Evolutionary conservation across 805 yeast genomes (phyloP), one percentile per base, ranked within the genome.

Genomic region (Yamadazyma nakazawae): DNA sequence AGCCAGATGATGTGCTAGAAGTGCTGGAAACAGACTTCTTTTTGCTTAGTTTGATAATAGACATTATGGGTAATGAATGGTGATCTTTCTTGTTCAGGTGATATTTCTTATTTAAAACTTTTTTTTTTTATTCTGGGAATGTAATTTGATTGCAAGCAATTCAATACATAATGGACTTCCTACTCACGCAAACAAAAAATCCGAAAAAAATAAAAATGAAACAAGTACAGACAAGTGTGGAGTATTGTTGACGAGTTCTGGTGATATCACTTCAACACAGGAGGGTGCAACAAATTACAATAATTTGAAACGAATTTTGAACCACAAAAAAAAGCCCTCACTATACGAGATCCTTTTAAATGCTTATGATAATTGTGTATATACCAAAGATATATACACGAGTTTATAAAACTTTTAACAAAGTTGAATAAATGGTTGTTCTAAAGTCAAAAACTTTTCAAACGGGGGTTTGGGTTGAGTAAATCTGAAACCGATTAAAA

Each of bases 21-120:
- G 65, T 52, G 21, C 64, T 55, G 21, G 63, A 57, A 14, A 53
- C 43, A 14, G 70, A 57, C 42, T 56, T 49, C 45, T 61, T 63
- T 49, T 59, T 63, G 47, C 52, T 57, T 46, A 56, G 52, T 42
- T 50, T 51, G 31, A 55, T 50, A 26, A 54, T 49, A 38, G 57
- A 51, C 56, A 56, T 52, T 30, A 31, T 9, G 11, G 12, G 12
- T 42, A 38, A 49, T 40, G 36, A 41, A 13, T 16, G 34, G 30
- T 12, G 25, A 25, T 12, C n/a, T 28, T 34, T 32, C 13, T 41
- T 18, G 21, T 31, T 30, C 28, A 14, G 40, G 18, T 18, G 4
- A 19, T 30, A 26, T 39, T 28, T 30, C 5, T 31, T 40, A 30
- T 28, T 28, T 36, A 36, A 21, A 25, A 18, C 18, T 31, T 36